Evolutionary conservation across 1,284 basidiomycete genomes (phyloP).

Genomic region (Cutaneotrichosporon dermatis): DNA sequence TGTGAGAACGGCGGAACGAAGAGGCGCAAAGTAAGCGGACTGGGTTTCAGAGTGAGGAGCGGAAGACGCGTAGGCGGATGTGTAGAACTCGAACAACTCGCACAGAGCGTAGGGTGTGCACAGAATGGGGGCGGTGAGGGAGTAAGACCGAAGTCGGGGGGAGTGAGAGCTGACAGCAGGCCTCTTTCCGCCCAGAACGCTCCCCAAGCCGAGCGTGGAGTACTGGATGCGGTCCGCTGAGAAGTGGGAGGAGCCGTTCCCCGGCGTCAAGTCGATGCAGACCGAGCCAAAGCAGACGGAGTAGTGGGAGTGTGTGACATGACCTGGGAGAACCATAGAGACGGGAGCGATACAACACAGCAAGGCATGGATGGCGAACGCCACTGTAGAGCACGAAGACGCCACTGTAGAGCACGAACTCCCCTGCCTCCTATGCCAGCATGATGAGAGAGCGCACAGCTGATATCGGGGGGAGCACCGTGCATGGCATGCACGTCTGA

Average conservation of each 20-base stretch:
- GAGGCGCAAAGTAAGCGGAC: too few species aligned
- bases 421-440: too few species aligned
- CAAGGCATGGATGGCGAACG: too few species aligned
- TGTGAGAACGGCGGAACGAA: too few species aligned
- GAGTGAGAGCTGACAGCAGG: neutral
- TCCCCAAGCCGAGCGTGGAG: neutral
- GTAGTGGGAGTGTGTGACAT: neutral
- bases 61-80: neutral
- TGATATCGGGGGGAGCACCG: too few species aligned
- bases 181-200: neutral
- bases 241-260: neutral
- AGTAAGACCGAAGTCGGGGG: neutral
- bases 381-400: too few species aligned
- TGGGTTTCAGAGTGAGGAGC: neutral
- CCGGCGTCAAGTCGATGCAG: neutral
- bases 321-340: neutral
- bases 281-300: too few species aligned
- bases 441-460: too few species aligned
- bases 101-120: neutral
- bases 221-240: neutral
- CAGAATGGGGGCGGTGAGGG: neutral
- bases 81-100: neutral
- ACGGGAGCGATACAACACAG: too few species aligned
- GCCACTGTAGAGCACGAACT: too few species aligned
- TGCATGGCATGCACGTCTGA: too few species aligned